Percentiles rank a stretch among this genome's conserved stretches.
Conservation (phyloP, 179 eudicot species). For the Beta lomatogona region DNA sequence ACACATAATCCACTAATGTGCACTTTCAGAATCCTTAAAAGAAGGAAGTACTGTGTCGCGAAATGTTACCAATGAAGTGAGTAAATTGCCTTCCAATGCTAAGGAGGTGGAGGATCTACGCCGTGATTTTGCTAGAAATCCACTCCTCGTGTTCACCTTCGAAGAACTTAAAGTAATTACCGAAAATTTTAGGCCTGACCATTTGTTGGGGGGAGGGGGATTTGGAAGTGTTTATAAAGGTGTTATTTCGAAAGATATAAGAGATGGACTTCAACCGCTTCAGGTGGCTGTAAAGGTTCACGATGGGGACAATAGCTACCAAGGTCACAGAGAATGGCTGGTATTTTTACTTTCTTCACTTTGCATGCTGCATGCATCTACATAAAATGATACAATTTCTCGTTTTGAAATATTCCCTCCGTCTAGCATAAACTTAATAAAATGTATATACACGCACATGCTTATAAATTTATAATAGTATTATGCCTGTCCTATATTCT, state of each 20-base stretch:
- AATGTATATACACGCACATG: too few relatives aligned
- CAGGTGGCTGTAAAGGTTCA: constrained; percentile 94
- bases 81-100: constrained; percentile 74
- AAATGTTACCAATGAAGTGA: constrained; percentile 25
- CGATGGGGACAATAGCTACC: constrained; percentile 79
- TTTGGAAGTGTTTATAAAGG: constrained; percentile 93
- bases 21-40: constrained; percentile 46
- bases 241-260: constrained; percentile 47
- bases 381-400: too few relatives aligned
- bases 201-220: constrained; percentile 85
- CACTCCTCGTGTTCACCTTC: constrained; percentile 62
- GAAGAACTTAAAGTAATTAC: constrained; percentile 68
- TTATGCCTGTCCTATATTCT: too few relatives aligned
- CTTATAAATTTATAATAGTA: too few relatives aligned
- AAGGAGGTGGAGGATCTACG: constrained; percentile 87
- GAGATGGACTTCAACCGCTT: constrained; percentile 48
- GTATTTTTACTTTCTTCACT: constrained; percentile 29
- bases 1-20: neutral
- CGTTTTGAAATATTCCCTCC: too few relatives aligned
- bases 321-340: constrained; percentile 98
- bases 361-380: too few relatives aligned
- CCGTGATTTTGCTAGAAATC: constrained; percentile 58
- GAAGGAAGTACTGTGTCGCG: constrained; percentile 29
- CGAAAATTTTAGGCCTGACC: constrained; percentile 68
- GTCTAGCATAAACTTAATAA: too few relatives aligned